phyloP scores from a whole-genome alignment of 768 basidiomycete species.

The Auriscalpium orientale region DNA sequence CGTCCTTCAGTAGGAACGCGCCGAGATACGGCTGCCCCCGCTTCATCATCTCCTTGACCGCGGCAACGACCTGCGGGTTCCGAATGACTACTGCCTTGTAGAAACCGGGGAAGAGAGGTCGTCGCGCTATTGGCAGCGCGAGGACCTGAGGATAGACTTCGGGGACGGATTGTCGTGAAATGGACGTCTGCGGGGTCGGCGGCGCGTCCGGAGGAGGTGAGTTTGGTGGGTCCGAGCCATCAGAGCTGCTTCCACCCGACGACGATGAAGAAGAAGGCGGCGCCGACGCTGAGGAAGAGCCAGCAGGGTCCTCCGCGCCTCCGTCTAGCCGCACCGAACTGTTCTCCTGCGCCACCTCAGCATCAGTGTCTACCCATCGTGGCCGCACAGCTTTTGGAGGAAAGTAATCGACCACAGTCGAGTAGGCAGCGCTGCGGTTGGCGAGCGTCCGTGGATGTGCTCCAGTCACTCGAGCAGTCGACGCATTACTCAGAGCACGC shows the following conservation, averaged over 20 bases:
- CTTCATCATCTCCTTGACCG: slow-evolving; percentile 94
- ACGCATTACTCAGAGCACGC: not conserved
- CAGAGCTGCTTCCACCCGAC: slow-evolving; percentile 27
- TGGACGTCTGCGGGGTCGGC: slow-evolving; percentile 39
- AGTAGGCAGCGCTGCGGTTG: not conserved
- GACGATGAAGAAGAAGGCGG: slow-evolving; percentile 35
- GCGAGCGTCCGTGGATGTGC: not conserved
- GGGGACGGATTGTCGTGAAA: slow-evolving; percentile 83
- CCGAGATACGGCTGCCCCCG: slow-evolving; percentile 96
- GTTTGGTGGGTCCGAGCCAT: slow-evolving; percentile 32
- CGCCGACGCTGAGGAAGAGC: slow-evolving; percentile 26
- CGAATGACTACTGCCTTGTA: slow-evolving; percentile 96
- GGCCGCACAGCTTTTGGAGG: not conserved
- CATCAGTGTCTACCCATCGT: not conserved
- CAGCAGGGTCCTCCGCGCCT: slow-evolving; percentile 1
- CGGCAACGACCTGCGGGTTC: slow-evolving; percentile 84
- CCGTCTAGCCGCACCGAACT: slow-evolving; percentile 6
- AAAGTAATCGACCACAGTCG: slow-evolving; percentile 1
- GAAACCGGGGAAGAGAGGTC: slow-evolving; percentile 95
- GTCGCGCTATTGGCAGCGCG: slow-evolving; percentile 88
- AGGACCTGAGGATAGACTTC: slow-evolving; percentile 90
- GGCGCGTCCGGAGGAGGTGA: slow-evolving; percentile 32
- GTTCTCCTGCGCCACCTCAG: not conserved
- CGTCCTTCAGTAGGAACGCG: slow-evolving; percentile 93
- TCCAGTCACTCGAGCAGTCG: not conserved